These are phyloP conservation scores for Xylariaceae sp. DNA, from an alignment of 2,329 filamentous ascomycete genomes.

Conservation along the genomic window DNA sequence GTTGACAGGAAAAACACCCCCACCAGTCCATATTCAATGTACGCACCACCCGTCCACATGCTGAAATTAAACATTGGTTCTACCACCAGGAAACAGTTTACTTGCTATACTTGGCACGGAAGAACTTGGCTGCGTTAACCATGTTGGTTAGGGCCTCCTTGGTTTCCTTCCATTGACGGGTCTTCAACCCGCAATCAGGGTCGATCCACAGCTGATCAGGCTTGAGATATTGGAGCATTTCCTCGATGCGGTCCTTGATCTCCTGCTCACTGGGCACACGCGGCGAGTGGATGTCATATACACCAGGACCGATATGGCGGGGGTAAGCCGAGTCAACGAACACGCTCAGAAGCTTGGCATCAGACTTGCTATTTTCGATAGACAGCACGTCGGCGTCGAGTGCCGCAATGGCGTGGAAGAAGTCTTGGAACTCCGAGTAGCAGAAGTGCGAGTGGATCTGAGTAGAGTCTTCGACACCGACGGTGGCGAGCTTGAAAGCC, in stretches of 20 bases:
- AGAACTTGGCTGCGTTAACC: constrained; percentile 97
- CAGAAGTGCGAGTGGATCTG: constrained; percentile 99
- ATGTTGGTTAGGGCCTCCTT: constrained; percentile 95
- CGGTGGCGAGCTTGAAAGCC: constrained; percentile 94
- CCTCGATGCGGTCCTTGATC: constrained; percentile 95
- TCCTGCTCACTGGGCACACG: constrained; percentile 96
- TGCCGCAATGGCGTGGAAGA: constrained; percentile 99
- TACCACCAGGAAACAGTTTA: constrained; percentile 40
- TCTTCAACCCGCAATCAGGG: constrained; percentile 99
- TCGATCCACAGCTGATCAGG: constrained; percentile 99
- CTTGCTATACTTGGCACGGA: constrained; percentile 85
- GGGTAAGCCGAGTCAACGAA: constrained; percentile 98
- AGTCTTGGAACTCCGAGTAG: constrained; percentile 99
- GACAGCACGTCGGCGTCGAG: constrained; percentile 97
- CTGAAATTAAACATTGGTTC: constrained; percentile 11
- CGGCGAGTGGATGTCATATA: constrained; percentile 99
- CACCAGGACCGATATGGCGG: constrained; percentile 97
- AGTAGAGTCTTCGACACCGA: constrained; percentile 90
- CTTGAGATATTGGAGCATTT: constrained; percentile 98
- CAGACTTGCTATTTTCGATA: constrained; percentile 99
- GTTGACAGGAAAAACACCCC: constrained; percentile 31
- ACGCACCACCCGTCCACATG: constrained; percentile 18
- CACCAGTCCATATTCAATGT: constrained; percentile 23
- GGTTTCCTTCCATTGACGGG: constrained; percentile 97
- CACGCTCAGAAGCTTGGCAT: constrained; percentile 98